These are phyloP conservation scores for Medicago lupulina DNA, from an alignment of 306 rosid species.

Conservation along the genomic window DNA sequence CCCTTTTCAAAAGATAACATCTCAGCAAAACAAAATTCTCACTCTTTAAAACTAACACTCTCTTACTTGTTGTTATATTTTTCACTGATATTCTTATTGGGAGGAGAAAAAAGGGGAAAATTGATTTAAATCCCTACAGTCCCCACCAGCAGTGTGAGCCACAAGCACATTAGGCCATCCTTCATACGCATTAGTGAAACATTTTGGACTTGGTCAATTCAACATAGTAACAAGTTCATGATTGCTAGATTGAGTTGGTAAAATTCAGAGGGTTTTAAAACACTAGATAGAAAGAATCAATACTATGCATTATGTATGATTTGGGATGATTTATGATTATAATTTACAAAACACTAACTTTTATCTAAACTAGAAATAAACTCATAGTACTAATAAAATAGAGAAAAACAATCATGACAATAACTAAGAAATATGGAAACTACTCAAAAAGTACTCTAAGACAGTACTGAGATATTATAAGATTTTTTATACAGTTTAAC, in stretches of 20 bases:
- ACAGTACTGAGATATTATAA: not conserved
- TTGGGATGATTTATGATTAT: not conserved
- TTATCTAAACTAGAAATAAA: not conserved
- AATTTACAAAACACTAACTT: too few species aligned
- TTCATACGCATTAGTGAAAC: not conserved
- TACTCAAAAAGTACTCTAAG: not conserved
- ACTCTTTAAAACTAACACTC: not conserved
- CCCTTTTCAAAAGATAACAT: too few species aligned
- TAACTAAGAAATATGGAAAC: slow-evolving; percentile 5
- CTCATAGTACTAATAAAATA: not conserved
- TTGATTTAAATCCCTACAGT: too few species aligned
- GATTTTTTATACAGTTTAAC: not conserved
- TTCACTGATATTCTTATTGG: not conserved
- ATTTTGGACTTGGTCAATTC: not conserved
- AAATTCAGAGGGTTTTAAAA: not conserved
- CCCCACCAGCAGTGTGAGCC: not conserved
- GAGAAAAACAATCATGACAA: not conserved
- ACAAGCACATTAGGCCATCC: slow-evolving; percentile 3
- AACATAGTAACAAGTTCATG: not conserved
- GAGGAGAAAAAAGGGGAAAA: too few species aligned
- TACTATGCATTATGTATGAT: not conserved
- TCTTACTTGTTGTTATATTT: not conserved
- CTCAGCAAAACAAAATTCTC: too few species aligned
- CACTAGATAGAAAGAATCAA: not conserved
- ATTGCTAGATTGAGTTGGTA: not conserved